phyloP scores from a whole-genome alignment of 1,284 basidiomycete genomes.

The Leccinum holopus region DNA sequence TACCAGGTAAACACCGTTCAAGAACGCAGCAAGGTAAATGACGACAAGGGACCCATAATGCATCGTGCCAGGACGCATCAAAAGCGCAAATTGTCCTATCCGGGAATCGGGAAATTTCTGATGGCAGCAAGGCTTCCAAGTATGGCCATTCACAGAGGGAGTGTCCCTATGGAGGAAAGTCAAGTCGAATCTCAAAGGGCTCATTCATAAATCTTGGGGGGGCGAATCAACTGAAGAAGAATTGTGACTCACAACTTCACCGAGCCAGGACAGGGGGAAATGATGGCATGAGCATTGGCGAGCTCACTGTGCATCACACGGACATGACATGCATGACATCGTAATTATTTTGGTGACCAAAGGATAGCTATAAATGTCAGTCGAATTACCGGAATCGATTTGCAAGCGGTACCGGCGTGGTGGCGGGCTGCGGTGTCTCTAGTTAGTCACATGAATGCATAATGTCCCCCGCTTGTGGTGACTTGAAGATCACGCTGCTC shows the following conservation, averaged over 20 bases:
- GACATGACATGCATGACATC: slow-evolving; percentile 27
- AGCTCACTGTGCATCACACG: slow-evolving; percentile 20
- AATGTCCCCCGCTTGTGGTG: slow-evolving; percentile 2
- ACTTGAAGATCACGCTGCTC: slow-evolving; percentile 9
- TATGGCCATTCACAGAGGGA: not conserved
- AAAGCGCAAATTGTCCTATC: slow-evolving; percentile 1
- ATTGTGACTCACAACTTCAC: slow-evolving; percentile 6
- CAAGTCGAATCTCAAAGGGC: slow-evolving; percentile 10
- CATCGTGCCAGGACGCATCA: not conserved
- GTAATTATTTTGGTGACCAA: slow-evolving; percentile 11
- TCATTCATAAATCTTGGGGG: slow-evolving; percentile 1
- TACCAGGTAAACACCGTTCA: not conserved
- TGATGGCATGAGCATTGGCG: slow-evolving; percentile 8
- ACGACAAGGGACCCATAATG: not conserved
- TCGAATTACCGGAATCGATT: slow-evolving; percentile 17
- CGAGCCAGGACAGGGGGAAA: slow-evolving; percentile 1
- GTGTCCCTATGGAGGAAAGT: not conserved
- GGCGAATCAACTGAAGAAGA: slow-evolving; percentile 19
- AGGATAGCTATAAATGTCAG: slow-evolving; percentile 15
- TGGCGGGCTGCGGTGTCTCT: slow-evolving; percentile 13
- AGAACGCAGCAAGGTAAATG: not conserved
- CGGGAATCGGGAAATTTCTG: slow-evolving; percentile 9
- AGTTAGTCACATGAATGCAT: slow-evolving; percentile 3
- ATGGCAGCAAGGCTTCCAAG: not conserved
- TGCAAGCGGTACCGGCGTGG: slow-evolving; percentile 26